A percentile compares a stretch with the other conserved stretches of the same genome.
Conservation (phyloP, 2,329 filamentous ascomycete genomes). For the Monosporascus ibericus region DNA sequence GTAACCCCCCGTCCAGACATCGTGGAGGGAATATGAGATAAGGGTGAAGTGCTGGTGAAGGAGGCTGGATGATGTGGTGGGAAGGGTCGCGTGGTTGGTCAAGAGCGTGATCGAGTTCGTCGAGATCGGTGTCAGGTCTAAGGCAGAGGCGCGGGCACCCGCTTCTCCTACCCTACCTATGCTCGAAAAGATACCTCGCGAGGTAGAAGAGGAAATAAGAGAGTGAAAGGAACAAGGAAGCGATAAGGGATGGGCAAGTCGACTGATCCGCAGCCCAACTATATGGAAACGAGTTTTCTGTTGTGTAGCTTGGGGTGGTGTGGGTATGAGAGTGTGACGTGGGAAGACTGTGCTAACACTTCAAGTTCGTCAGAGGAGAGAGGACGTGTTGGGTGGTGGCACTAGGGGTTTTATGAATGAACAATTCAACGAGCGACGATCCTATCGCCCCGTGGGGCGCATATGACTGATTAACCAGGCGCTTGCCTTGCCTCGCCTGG, state of each 20-base stretch:
- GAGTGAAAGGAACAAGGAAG: background rate
- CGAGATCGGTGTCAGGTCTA: too few relatives aligned
- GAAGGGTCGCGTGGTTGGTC: background rate
- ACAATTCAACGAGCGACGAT: background rate
- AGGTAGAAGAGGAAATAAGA: background rate
- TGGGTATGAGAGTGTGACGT: background rate
- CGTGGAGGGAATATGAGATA: conserved; percentile 2
- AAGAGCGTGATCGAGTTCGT: background rate
- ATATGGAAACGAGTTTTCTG: background rate
- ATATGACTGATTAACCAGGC: too few relatives aligned
- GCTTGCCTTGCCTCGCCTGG: too few relatives aligned
- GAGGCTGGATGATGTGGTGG: background rate
- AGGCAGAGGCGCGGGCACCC: too few relatives aligned
- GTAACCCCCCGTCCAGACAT: conserved; percentile 22
- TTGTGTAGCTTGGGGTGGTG: background rate
- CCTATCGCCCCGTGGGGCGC: background rate
- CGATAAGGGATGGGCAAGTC: background rate
- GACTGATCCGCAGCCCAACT: background rate
- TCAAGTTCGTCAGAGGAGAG: background rate
- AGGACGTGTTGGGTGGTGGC: background rate
- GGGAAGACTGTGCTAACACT: background rate
- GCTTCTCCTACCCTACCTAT: background rate
- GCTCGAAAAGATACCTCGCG: background rate
- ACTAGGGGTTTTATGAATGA: background rate
- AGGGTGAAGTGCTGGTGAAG: background rate